Percentiles rank a stretch among this genome's conserved stretches.
phyloP scores from a whole-genome alignment of 208 protist genomes.

The Lotmaria passim region DNA sequence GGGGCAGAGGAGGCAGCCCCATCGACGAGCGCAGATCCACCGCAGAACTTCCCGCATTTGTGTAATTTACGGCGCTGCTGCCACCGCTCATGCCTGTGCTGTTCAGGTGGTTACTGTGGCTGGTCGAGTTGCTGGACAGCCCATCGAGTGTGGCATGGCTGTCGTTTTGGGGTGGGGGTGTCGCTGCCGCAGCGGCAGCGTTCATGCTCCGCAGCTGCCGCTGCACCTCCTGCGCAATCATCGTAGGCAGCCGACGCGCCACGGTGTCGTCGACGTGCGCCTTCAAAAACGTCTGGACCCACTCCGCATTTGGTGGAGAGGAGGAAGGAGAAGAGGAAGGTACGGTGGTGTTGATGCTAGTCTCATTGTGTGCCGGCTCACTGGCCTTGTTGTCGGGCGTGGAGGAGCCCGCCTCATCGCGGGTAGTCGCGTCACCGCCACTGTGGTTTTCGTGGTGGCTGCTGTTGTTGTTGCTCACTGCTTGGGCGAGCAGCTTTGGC shows the following conservation, averaged over 20 bases:
- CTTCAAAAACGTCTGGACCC: conserved; percentile 40
- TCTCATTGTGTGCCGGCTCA: background rate
- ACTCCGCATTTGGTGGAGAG: conserved; percentile 18
- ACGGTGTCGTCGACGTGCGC: conserved; percentile 36
- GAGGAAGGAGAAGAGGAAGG: background rate
- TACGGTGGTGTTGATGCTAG: background rate
- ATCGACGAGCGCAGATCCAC: background rate
- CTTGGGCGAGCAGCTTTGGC: conserved; percentile 11
- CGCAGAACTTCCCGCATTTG: background rate
- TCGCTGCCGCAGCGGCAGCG: background rate
- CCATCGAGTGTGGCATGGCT: background rate
- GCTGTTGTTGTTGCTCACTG: background rate
- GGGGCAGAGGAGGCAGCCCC: conserved; percentile 12
- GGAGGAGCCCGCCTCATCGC: background rate
- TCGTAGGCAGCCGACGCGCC: conserved; percentile 9
- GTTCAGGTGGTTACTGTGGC: background rate
- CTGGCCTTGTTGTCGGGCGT: background rate
- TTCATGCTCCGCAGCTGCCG: conserved; percentile 25
- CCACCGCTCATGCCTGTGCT: background rate
- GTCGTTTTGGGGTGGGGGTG: too few relatives aligned
- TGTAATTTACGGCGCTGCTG: too few relatives aligned
- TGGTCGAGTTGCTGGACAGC: background rate
- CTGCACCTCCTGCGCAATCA: conserved; percentile 41
- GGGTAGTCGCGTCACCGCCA: background rate
- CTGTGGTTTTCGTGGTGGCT: too few relatives aligned